Percentiles rank a stretch among this genome's conserved stretches.
Evolutionary conservation across 2,329 filamentous ascomycete genomes (phyloP).

Genomic region (Kalmusia sp.): DNA sequence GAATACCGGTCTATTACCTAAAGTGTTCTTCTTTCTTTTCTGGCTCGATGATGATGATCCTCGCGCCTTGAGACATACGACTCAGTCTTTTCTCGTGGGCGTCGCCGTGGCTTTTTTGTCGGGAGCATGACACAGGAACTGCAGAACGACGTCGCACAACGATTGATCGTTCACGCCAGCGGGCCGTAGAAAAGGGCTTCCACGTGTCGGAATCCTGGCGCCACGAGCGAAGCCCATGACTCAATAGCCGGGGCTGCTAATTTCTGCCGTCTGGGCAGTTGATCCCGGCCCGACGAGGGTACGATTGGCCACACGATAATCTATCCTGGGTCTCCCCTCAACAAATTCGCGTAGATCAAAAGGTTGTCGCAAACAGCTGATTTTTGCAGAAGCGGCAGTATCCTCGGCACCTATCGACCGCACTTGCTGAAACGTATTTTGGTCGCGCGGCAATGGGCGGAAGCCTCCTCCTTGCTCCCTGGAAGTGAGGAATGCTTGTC

Average conservation of each 20-base stretch:
- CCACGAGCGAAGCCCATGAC: conserved; percentile 37
- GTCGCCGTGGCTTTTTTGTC: conserved; percentile 6
- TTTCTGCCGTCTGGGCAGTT: conserved; percentile 29
- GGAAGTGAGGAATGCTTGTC: background rate
- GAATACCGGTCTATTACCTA: no score
- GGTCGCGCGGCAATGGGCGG: background rate
- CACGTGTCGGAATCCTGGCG: conserved; percentile 37
- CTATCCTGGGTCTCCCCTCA: conserved; percentile 16
- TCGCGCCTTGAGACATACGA: conserved; percentile 14
- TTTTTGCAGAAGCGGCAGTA: conserved; percentile 26
- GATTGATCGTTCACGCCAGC: conserved; percentile 36
- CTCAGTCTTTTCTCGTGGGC: conserved; percentile 6
- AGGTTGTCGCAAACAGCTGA: conserved; percentile 20
- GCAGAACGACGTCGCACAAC: conserved; percentile 11
- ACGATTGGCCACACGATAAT: conserved; percentile 17
- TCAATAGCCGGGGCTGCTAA: conserved; percentile 21
- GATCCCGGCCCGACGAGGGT: conserved; percentile 26
- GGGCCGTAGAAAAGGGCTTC: conserved; percentile 38
- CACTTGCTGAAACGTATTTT: conserved; percentile 17
- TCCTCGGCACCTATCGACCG: conserved; percentile 19
- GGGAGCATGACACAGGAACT: conserved; percentile 12
- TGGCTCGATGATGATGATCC: no score
- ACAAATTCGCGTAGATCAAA: conserved; percentile 15
- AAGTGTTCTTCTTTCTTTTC: no score
- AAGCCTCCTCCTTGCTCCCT: no score